Evolutionary conservation across 306 rosid genomes (phyloP), one percentile per base, ranked within the genome.

Genomic region (Pueraria montana): DNA sequence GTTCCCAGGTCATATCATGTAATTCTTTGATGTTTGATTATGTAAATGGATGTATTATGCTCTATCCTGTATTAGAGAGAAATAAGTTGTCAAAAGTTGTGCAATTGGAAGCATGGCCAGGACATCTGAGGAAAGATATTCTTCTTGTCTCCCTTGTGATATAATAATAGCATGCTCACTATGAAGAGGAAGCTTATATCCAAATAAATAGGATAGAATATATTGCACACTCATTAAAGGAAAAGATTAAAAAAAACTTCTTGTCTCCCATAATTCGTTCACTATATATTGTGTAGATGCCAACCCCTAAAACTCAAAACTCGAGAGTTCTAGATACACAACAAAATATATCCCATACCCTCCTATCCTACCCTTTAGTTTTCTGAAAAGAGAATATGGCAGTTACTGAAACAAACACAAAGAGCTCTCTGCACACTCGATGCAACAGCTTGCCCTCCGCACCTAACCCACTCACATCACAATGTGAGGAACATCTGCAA

Each of bases 361-460:
- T 34, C 59, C 40, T 27, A 76, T 3, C 3, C 12, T 18, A 18
- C 3, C 49, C 26, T 13, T 58, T 18, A 45, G 32, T 30, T 30
- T 30, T 30, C 69, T 84, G 52, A 63, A 0, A 30, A 79, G 30
- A 26, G 11, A 65, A 84, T 32, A 84, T 79, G 87, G 74, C 78
- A 65, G 34, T 63, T 75, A 62, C 52, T 24, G 75, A 64, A 45
- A 49, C 49, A 52, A 79, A 21, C 26, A 11, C 74, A 43, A 55
- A 65, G 40, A 26, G 1, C 67, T 69, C 72, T n/a, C 3, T 67
- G 43, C 88, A 85, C 34, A 17, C 24, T 59, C 82, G 82, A n/a
- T 46, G 53, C 67, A 80, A 69, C 68, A 85, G 88, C 79, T 48
- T 76, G 38, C 80, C 88, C 17, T 65, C 81, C 4, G 32, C 72